These are phyloP conservation scores for Leccinum uliginosum DNA, from an alignment of 768 basidiomycete species.

Conservation along the genomic window DNA sequence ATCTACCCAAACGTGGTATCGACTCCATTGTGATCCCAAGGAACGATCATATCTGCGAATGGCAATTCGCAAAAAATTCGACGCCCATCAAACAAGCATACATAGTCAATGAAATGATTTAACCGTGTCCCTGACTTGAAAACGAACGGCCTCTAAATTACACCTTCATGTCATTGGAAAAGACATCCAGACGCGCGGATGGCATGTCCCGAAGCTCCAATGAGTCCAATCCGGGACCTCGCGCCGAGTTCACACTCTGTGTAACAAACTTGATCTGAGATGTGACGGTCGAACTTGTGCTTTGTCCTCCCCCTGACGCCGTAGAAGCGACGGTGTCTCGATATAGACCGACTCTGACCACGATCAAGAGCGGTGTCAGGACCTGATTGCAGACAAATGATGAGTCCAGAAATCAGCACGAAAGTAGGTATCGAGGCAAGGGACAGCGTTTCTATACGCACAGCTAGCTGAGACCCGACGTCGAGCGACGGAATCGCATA, in stretches of 20 bases:
- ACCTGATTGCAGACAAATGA: conserved; percentile 4
- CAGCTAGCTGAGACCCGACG: conserved; percentile 17
- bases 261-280: background rate
- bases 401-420: background rate
- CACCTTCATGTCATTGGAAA: background rate
- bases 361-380: conserved; percentile 16
- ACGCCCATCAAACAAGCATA: background rate
- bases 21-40: background rate
- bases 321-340: background rate
- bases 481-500: conserved; percentile 14
- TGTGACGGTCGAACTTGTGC: background rate
- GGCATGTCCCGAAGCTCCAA: background rate
- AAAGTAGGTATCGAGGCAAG: background rate
- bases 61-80: background rate
- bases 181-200: background rate
- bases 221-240: background rate
- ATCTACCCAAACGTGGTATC: background rate
- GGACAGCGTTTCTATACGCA: conserved; percentile 1
- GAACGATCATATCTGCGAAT: background rate
- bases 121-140: background rate
- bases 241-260: background rate
- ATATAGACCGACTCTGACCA: conserved; percentile 13
- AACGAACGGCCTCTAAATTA: background rate
- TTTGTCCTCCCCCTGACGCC: background rate
- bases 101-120: background rate